phyloP scores from a whole-genome alignment of 2,329 filamentous ascomycete genomes.

The Calonectria honghensis region DNA sequence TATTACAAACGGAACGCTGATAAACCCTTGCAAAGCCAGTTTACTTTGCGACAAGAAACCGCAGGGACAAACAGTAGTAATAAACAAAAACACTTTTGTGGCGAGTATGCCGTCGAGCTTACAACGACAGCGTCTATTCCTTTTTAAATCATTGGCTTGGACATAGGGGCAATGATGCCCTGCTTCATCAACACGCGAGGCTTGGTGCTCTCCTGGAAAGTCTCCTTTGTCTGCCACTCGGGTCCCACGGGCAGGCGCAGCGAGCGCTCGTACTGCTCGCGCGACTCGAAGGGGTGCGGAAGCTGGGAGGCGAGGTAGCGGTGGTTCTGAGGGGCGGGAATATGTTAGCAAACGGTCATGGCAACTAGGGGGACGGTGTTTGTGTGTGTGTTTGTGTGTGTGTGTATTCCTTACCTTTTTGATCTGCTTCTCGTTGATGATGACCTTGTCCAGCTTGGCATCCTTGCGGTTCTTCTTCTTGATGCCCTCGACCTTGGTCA shows the following conservation, averaged over 20 bases:
- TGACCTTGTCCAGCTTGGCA: slow-evolving; percentile 86
- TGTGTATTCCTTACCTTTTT: slow-evolving; percentile 82
- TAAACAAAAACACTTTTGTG: slow-evolving; percentile 34
- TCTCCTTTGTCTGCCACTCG: slow-evolving; percentile 98
- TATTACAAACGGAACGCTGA: slow-evolving; percentile 9
- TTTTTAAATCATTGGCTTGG: slow-evolving; percentile 76
- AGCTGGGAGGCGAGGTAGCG: slow-evolving; percentile 90
- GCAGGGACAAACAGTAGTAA: neutral
- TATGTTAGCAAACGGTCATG: slow-evolving; percentile 29
- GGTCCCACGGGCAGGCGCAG: slow-evolving; percentile 91
- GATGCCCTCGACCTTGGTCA: slow-evolving; percentile 82
- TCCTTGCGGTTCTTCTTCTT: slow-evolving; percentile 87
- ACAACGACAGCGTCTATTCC: slow-evolving; percentile 26
- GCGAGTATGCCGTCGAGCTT: neutral
- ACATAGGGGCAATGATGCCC: slow-evolving; percentile 91
- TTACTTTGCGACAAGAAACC: neutral
- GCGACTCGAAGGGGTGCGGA: slow-evolving; percentile 92
- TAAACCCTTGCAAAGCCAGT: neutral
- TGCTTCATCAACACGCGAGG: slow-evolving; percentile 93
- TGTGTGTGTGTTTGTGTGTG: too few species aligned
- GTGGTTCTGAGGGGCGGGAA: slow-evolving; percentile 74
- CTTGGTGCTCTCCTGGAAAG: slow-evolving; percentile 92
- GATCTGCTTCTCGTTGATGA: slow-evolving; percentile 92
- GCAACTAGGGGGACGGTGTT: neutral
- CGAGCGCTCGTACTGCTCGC: slow-evolving; percentile 91